Evolutionary conservation across 2,329 filamentous ascomycete species (phyloP), one percentile per base, ranked within the genome.

Genomic region (Coleophoma crateriformis): DNA sequence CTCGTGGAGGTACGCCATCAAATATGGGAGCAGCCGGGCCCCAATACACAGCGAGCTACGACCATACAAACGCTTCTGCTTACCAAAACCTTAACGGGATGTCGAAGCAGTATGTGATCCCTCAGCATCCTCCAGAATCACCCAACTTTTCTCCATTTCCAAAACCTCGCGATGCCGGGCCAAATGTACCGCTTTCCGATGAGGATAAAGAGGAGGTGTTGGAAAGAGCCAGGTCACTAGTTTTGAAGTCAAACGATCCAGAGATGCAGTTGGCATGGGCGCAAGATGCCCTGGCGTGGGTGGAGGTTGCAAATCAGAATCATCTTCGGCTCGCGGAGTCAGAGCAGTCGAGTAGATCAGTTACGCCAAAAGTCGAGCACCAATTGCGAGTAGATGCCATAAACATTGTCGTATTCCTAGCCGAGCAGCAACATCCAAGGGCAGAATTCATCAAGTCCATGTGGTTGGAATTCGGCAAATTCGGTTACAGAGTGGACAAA

Each of bases 391-490:
- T 86, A 45, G 94, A 99, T 67, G 90, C 94, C 33, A 79, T 96
- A 71, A 96, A 91, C 64, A 94, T 99, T 54, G 87, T 96, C 59
- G 81, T 79, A 49, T 96, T 96, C 66, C 75, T 99, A 34, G 88
- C 92, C 20, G 87, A 91, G 47, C 94, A 99, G 67, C 83, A 86
- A 55, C 94, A 99, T 61, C 94, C 94, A 20, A 90, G 94, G 64
- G 94, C 94, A 20, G 83, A 95, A 58, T 99, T 97, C 67, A 89
- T 97, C 74, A 84, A 84, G 61, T 89, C 90, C 52, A 96, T 95
- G 78, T 99, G 94, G 94, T 77, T 95, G 46, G 94, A 99, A 66
- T 99, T 97, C 75, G 94, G 94, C 59, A 95, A 96, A 65, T 97
- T 96, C 64, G 90, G 90, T 37, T 84, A 86, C 67, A 83, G 90